Base-by-base conservation (phyloP, 352 stramenopile species). In the Hyaloperonospora arabidopsidis region DNA sequence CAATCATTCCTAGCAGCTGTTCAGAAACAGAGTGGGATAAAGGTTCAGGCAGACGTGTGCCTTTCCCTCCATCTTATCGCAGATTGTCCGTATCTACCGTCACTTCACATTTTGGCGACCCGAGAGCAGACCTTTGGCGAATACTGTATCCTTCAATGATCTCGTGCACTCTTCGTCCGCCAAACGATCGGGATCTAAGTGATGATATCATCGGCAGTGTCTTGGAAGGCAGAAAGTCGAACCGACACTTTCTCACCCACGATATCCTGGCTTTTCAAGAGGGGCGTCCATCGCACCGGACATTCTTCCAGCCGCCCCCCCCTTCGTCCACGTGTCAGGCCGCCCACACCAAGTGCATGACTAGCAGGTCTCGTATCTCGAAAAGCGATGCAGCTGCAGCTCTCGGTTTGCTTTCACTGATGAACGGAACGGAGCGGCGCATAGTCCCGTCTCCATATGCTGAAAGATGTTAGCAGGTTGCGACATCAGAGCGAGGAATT, bases 351-450 rank as follows among this genome's bases (percentile, higher is more conserved):
- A 29, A 29, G 25, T 29, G 7, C 7, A 29, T 7, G 25, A 7
- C 3, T 7, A 29, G 15, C 29, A 10, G 14, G 21, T 15, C 10
- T 32, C 6, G 23, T n/a, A 40, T 48, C 2, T 11, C 54, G 10
- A n/a, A 62, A 23, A 17, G 47, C 19, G 54, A 62, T 36, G 54
- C 54, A 2, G 28, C 41, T 3, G 54, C 54, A 18, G 47, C 56
- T 0, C 28, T 62, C 8, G 54, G 54, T 6, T 15, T 62, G 14
- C 39, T 62, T 28, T 62, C 47, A 25, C 38, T 62, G 34, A 45
- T 25, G 25, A 44, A 4, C 17, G 28, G 11, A 14, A 28, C 28
- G 5, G 57, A 57, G 47, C 35, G 54, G 7, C 25, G 22, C 50
- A 57, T 41, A 46, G 25, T 29, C 25, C 25, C 25, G 7, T 29